Percentiles rank a stretch among this genome's conserved stretches.
phyloP scores from a whole-genome alignment of 2,329 filamentous ascomycete genomes.

The Xylariaceae sp. region DNA sequence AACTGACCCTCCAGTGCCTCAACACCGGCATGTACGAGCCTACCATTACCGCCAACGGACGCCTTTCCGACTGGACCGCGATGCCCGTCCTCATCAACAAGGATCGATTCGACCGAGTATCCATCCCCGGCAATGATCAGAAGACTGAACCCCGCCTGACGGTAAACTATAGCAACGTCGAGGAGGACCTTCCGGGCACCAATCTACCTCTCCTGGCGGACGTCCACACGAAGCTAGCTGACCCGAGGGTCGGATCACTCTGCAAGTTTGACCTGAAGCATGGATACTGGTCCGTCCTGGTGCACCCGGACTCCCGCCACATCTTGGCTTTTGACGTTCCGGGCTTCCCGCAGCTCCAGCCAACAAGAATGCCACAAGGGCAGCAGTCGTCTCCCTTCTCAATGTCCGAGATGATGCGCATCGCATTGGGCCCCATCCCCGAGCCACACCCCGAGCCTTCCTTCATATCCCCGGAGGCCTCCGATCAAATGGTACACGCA shows the following conservation, averaged over 20 bases:
- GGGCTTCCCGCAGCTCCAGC: background rate
- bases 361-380: background rate
- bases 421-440: background rate
- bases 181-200: background rate
- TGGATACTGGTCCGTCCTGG: background rate
- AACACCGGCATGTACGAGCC: background rate
- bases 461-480: background rate
- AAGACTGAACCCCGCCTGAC: background rate
- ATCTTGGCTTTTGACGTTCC: background rate
- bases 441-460: background rate
- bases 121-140: background rate
- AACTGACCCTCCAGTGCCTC: background rate
- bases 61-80: background rate
- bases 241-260: background rate
- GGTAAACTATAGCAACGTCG: background rate
- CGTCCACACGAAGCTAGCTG: background rate
- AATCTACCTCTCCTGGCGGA: background rate
- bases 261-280: background rate
- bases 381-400: background rate
- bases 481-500: no score
- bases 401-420: background rate
- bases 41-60: background rate
- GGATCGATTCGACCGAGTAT: background rate
- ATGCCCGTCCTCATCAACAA: background rate
- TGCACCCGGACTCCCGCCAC: background rate